Percentiles rank a stretch among this genome's conserved stretches.
Evolutionary conservation across 2,329 filamentous ascomycete species (phyloP).

Genomic region (Ophiostoma sp.): DNA sequence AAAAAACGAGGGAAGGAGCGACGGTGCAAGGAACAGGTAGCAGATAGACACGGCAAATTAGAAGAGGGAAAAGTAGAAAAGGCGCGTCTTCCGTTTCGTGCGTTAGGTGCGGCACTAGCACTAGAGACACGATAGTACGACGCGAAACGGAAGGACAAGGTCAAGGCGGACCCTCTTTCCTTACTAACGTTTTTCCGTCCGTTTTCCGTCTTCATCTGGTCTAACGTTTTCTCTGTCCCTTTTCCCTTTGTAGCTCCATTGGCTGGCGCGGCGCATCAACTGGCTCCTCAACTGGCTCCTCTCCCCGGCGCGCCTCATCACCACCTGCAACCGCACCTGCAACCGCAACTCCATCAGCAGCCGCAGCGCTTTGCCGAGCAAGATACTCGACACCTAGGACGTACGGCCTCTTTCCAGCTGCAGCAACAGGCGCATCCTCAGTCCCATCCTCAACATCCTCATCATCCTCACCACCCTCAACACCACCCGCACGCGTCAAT

Average conservation of each 20-base stretch:
- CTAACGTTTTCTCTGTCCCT: not conserved
- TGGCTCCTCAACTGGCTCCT: conserved; percentile 9
- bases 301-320: conserved; percentile 5
- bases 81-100: not conserved
- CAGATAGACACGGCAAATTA: not conserved
- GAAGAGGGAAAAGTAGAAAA: not conserved
- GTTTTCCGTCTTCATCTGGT: not conserved
- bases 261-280: conserved; percentile 15
- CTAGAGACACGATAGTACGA: conserved; percentile 6
- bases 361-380: conserved; percentile 16
- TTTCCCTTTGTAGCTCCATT: conserved; percentile 8
- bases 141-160: conserved; percentile 9
- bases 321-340: conserved; percentile 7
- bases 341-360: conserved; percentile 17
- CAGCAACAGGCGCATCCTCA: not conserved
- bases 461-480: conserved; percentile 17
- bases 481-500: conserved; percentile 19
- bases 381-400: not conserved
- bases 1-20: not conserved
- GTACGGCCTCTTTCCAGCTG: not conserved
- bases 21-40: not conserved
- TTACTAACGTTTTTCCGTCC: conserved; percentile 1
- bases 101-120: not conserved
- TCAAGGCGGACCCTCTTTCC: conserved; percentile 6
- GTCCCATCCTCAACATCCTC: conserved; percentile 8